Evolutionary conservation across 2,329 filamentous ascomycete species (phyloP).

Genomic region (Bisporella sp.): DNA sequence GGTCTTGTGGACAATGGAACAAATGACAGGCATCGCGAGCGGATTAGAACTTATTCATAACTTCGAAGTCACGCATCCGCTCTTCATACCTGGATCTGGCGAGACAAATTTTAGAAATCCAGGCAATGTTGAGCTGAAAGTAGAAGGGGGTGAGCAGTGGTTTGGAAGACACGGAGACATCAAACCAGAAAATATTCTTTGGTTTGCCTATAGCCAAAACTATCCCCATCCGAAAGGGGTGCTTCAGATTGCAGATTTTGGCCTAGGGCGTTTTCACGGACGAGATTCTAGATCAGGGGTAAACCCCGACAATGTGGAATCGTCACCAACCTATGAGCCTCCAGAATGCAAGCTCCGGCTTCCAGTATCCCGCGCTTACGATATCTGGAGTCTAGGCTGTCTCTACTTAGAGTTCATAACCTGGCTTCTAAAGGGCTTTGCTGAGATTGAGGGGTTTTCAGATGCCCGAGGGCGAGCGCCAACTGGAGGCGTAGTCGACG

Average conservation of each 20-base stretch:
- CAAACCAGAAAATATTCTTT: slow-evolving; percentile 19
- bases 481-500: slow-evolving; percentile 5
- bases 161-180: slow-evolving; percentile 25
- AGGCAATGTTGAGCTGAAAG: slow-evolving; percentile 3
- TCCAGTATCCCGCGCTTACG: slow-evolving; percentile 29
- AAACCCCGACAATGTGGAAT: slow-evolving; percentile 6
- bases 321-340: slow-evolving; percentile 30
- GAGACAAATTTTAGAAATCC: slow-evolving; percentile 1
- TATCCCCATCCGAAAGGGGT: slow-evolving; percentile 11
- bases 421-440: slow-evolving; percentile 25
- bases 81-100: slow-evolving; percentile 1
- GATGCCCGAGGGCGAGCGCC: slow-evolving; percentile 4
- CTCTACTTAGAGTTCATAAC: slow-evolving; percentile 31
- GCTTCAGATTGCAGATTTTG: slow-evolving; percentile 17
- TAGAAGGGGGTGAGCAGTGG: slow-evolving; percentile 9
- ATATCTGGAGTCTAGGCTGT: slow-evolving; percentile 32
- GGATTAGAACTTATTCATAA: slow-evolving; percentile 21
- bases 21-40: slow-evolving; percentile 23
- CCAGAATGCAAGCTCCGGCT: slow-evolving; percentile 29
- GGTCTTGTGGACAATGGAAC: slow-evolving; percentile 22
- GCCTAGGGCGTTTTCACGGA: slow-evolving; percentile 26
- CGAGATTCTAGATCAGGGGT: slow-evolving; percentile 25
- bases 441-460: slow-evolving; percentile 11
- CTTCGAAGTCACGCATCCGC: slow-evolving; percentile 6
- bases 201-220: slow-evolving; percentile 22